Percentiles rank a stretch among this genome's conserved stretches.
Conservation (phyloP, 2,329 filamentous ascomycete genomes). For the Cytospora chrysosperma region DNA sequence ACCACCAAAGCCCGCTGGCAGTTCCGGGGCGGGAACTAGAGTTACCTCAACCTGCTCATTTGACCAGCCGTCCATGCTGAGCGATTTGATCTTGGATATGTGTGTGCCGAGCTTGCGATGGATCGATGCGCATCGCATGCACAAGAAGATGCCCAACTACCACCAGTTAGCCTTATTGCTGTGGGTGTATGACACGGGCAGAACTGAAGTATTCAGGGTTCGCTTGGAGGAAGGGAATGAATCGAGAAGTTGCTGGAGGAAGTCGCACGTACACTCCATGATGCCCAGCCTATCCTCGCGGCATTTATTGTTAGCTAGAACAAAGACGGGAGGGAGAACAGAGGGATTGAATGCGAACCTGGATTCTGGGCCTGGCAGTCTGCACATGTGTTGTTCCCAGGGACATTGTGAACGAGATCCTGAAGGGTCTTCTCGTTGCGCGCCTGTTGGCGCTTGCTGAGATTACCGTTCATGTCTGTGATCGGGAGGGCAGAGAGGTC, state of each 20-base stretch:
- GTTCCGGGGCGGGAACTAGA: constrained; percentile 21
- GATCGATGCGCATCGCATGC: constrained; percentile 93
- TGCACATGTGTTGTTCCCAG: constrained; percentile 91
- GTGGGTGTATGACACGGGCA: not conserved
- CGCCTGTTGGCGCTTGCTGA: constrained; percentile 95
- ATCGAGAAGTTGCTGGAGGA: constrained; percentile 22
- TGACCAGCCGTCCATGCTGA: constrained; percentile 98
- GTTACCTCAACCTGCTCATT: constrained; percentile 93
- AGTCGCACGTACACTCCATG: constrained; percentile 76
- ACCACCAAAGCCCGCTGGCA: not conserved
- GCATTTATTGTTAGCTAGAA: constrained; percentile 34
- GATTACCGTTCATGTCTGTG: constrained; percentile 13
- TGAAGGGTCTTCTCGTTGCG: constrained; percentile 92
- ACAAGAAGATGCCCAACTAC: constrained; percentile 91
- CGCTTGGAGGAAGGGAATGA: constrained; percentile 19
- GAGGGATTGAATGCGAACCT: constrained; percentile 55
- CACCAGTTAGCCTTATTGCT: constrained; percentile 6
- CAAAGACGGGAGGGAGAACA: not conserved
- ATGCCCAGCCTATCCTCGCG: constrained; percentile 75
- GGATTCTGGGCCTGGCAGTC: constrained; percentile 92
- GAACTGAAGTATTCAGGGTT: not conserved
- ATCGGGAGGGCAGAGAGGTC: not conserved
- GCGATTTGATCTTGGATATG: constrained; percentile 96
- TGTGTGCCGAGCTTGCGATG: constrained; percentile 97
- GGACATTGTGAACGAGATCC: constrained; percentile 77